Base-by-base conservation (phyloP, 257 asterid species). In the Phtheirospermum japonicum region DNA sequence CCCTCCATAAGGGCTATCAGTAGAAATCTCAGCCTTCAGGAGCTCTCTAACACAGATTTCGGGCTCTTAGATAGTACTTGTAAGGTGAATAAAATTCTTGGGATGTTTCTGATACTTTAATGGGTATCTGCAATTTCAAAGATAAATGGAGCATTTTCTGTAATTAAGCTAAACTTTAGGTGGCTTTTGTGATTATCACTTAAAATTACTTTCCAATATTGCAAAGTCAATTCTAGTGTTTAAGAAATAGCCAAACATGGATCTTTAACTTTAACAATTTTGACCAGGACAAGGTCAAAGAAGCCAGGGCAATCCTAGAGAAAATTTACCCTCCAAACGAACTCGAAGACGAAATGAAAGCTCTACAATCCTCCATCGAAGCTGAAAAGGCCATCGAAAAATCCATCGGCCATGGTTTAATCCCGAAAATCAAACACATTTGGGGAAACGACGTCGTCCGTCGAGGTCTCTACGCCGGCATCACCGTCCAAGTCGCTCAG, bases 401-500 rank as follows among this genome's bases (percentile, higher is more conserved):
- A 2, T 50, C 77, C 0, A 42, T 68, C 0, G 86, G 89, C 1
- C 57, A 52, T 0, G 64, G 63, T 9, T 5, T 74, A 8, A 0
- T 66, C 12, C 23, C 81, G 1, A 83, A 72, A 48, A 42, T 81
- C 1, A 83, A 60, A 48, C 71, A 65, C 5, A 76, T 84, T 2
- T 74, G 82, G 77, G 70, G 69, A 3, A 85, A 81, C 55, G 65
- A 53, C 0, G 83, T 81, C 5, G 85, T 88, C 9, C 90, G 89
- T 0, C 55, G 91, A 49, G 96, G 89, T 18, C 79, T 88, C 9
- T 83, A 83, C 7, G 94, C 96, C 0, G 96, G 94, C 3, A 58
- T 88, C 20, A 79, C 94, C 0, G 87, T 83, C 14, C 96, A 87
- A 68, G 83, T 87, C 4, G 89, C 87, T 36, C 96, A 83, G 37